A percentile compares a stretch with the other conserved stretches of the same genome.
These are phyloP conservation scores for Citrus sinensis DNA, from an alignment of 345 rosid genomes.

Conservation along the genomic window DVS_A1.0 CM039169.1:25546501-25547000, in stretches of 20 bases:
- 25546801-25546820: constrained; percentile 89
- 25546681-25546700: constrained; percentile 63
- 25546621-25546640: constrained; percentile 88
- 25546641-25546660: constrained; percentile 83
- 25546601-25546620: constrained; percentile 83
- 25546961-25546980: constrained; percentile 78
- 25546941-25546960: constrained; percentile 61
- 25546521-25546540: constrained; percentile 93
- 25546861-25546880: constrained; percentile 52
- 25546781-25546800: constrained; percentile 98
- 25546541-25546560: constrained; percentile 98
- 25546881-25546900: constrained; percentile 72
- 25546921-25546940: constrained; percentile 77
- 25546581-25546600: constrained; percentile 73
- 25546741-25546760: neutral
- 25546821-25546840: constrained; percentile 64
- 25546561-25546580: constrained; percentile 98
- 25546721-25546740: constrained; percentile 1
- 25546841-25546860: constrained; percentile 54
- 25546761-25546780: constrained; percentile 8
- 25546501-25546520: constrained; percentile 12
- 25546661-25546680: constrained; percentile 93
- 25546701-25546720: neutral
- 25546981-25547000: constrained; percentile 68
- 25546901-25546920: constrained; percentile 77